Base-by-base conservation (phyloP, 2,329 filamentous ascomycete genomes). In the Penicillium sp. region DNA sequence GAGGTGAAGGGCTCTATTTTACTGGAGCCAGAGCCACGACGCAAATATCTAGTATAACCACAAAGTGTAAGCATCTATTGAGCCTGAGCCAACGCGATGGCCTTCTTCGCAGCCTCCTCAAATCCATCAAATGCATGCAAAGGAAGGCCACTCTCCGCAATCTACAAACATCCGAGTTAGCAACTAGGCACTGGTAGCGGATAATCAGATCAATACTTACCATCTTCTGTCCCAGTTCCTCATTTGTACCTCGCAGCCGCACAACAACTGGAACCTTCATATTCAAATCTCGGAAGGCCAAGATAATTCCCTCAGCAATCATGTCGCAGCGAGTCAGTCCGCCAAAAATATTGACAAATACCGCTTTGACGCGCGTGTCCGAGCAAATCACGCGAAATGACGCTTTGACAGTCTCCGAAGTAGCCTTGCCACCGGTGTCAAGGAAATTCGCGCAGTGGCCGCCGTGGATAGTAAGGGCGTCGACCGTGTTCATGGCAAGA, bases 341-440 rank as follows among this genome's bases (percentile, higher is more conserved):
- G 9, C 84, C 86, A 60, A 88, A 89, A 60, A 89, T 88, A 60
- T 89, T 89, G 31, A 89, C 86, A 63, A 88, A 87, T 21, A 88
- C 81, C 23, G 88, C 86, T 63, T 84, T 86, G 8, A 95, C 89
- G 31, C 89, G 79, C 2, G 80, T 73, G 64, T 96, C 91, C 6
- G 79, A 77, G 44, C 91, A 76, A 18, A 96, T 84, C 13, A 92
- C 81, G 54, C 86, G 81, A 68, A 96, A 94, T 1, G 85, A 86
- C 53, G 84, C 84, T 67, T 87, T 86, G 62, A 96, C 90, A 0
- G 91, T 96, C 60, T 88, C 85, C 31, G 84, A 83, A 0, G 91
- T 96, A 0, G 91, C 91, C 71, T 95, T 94, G 35, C 91, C 91
- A 29, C 92, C 91, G 0, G 90, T 95, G 70, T 96, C 91, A 52